Evolutionary conservation across 2,329 filamentous ascomycete genomes (phyloP).

Genomic region (Pseudogymnoascus sp.): DNA sequence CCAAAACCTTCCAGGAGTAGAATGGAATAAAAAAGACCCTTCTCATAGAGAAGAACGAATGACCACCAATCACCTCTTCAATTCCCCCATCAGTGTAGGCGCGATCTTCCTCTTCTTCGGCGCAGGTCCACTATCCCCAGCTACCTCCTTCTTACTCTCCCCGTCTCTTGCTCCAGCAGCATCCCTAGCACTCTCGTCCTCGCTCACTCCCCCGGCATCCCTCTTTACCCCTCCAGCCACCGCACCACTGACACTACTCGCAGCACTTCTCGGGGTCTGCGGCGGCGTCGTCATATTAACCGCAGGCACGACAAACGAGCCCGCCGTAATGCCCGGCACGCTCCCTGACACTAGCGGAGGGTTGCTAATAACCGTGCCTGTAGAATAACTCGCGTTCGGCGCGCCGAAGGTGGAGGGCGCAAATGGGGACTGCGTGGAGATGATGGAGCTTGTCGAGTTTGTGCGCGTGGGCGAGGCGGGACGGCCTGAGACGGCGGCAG

Average conservation of each 20-base stretch:
- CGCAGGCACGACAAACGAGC: constrained; percentile 40
- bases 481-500: constrained; percentile 47
- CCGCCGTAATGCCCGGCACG: constrained; percentile 61
- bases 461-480: constrained; percentile 75
- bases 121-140: not conserved
- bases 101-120: constrained; percentile 63
- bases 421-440: constrained; percentile 48
- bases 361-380: constrained; percentile 57
- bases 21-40: not conserved
- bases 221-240: constrained; percentile 44
- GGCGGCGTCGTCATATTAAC: constrained; percentile 83
- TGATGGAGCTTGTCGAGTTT: constrained; percentile 74
- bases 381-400: constrained; percentile 37
- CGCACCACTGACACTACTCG: constrained; percentile 45
- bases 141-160: constrained; percentile 35
- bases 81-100: constrained; percentile 48
- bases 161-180: constrained; percentile 16
- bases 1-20: not conserved
- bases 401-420: constrained; percentile 25
- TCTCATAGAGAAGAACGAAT: not conserved
- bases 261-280: constrained; percentile 67
- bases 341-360: constrained; percentile 71
- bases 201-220: constrained; percentile 40
- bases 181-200: constrained; percentile 46
- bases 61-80: not conserved